Base-by-base conservation (phyloP, 2,329 filamentous ascomycete species). In the Hymenoscyphus infarciens region DNA sequence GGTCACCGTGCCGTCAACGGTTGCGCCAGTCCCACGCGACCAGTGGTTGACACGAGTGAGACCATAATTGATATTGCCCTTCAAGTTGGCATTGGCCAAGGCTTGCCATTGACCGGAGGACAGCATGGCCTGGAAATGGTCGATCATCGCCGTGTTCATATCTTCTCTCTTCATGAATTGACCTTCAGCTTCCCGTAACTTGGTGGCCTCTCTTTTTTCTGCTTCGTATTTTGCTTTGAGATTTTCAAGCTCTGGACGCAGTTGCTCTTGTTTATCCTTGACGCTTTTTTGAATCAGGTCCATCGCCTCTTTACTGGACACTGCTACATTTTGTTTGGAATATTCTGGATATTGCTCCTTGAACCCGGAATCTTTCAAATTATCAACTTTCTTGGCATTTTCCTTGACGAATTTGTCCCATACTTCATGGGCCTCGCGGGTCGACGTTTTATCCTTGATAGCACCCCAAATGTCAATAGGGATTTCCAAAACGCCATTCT, bases 271-370 rank as follows among this genome's bases (percentile, higher is more conserved):
- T 38, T 70, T 64, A 3, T 70, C 66, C 4, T 63, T 64, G 95
- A 95, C 1, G 84, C 96, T 63, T 82, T 98, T 38, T 90, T 90
- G 63, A 96, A 99, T 74, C 92, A 98, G 65, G 91, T 97, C 80
- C 96, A 99, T 80, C 96, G 96, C 77, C 25, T 70, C 64, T 3
- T 61, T 49, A 45, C 61, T 70, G 11, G 67, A 56, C 15, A 66
- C 66, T 19, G 70, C 52, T 45, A 64, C 61, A 38, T 70, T 65
- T 6, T 67, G 60, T 56, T 67, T 61, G 5, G 68, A 45, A 3
- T 69, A 62, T 27, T 65, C 31, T 19, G 70, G 69, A 54, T 70
- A 69, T 35, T 64, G 58, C 4, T 35, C 38, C 15, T 63, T 62
- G 38, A 73, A 38, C 19, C 71, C 66, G 22, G 64, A 45, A 5